Evolutionary conservation across 768 basidiomycete genomes (phyloP), one percentile per base, ranked within the genome.

Genomic region (Lactifluus piperatus): DNA sequence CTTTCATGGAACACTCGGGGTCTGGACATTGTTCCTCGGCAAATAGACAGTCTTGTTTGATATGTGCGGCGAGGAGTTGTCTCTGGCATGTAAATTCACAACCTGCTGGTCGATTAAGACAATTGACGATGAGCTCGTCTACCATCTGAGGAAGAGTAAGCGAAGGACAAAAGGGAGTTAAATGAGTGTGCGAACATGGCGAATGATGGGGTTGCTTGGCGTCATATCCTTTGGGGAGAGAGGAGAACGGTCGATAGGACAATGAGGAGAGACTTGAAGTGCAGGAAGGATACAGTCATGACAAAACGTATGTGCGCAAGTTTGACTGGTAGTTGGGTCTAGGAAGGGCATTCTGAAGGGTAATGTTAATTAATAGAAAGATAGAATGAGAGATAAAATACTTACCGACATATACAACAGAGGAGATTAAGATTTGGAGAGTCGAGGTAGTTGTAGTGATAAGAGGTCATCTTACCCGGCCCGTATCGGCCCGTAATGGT

Each of bases 291-390:
- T 88, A 67, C 93, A 95, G 30, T 82, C 84, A n/a, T 72, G 72
- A 70, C 93, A 95, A 70, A 94, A 94, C 0, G 91, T 94, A 68
- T 92, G 93, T 59, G 80, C 76, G 65, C 93, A 94, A 8, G 85
- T 81, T 41, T 72, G 78, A 0, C 89, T 85, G 0, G 87, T 88
- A 1, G 78, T 79, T 10, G 92, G 93, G 30, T 91, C 81, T 8
- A 82, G 72, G 67, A 94, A 93, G 3, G 91, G 88, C 56, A 77
- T 76, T 24, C 85, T 86, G 30, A 39, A 20, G 26, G 22, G 11
- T n/a, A 8, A 16, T 18, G 26, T 10, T 20, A 24, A 27, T 26
- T 4, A 27, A 11, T 4, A 5, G 44, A 43, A 9, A 14, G 3
- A 22, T 22, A 52, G n/a, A 2, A 9, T 0, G 22, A 5, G 13